These are phyloP conservation scores for Meripilus lineatus DNA, from an alignment of 1,284 basidiomycete genomes.

Conservation along the genomic window DNA sequence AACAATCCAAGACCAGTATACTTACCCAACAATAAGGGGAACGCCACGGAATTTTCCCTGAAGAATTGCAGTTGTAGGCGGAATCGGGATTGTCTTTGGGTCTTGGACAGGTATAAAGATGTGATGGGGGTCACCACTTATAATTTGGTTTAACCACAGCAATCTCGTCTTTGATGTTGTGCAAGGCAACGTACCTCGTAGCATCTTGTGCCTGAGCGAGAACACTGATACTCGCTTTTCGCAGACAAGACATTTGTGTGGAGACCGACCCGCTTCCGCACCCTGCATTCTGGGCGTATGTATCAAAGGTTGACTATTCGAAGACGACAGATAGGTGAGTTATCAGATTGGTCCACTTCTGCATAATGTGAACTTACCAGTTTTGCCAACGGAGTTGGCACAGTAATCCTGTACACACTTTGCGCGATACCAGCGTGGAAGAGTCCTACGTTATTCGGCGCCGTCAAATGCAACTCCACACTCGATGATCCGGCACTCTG, in stretches of 20 bases:
- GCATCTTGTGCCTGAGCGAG: slow-evolving; percentile 53
- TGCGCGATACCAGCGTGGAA: slow-evolving; percentile 55
- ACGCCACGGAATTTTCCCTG: slow-evolving; percentile 41
- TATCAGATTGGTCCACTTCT: background rate
- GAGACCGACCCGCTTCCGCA: slow-evolving; percentile 35
- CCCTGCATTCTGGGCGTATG: slow-evolving; percentile 42
- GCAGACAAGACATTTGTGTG: slow-evolving; percentile 40
- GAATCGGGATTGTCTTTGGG: slow-evolving; percentile 41
- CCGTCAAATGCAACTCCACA: slow-evolving; percentile 50
- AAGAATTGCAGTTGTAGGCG: slow-evolving; percentile 40
- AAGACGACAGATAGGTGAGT: slow-evolving; percentile 15
- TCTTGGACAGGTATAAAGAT: slow-evolving; percentile 41
- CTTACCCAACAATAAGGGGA: slow-evolving; percentile 55
- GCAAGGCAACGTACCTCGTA: too few species aligned
- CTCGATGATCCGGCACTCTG: slow-evolving; percentile 57
- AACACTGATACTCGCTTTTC: slow-evolving; percentile 42
- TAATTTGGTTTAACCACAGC: too few species aligned
- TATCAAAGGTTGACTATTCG: slow-evolving; percentile 47
- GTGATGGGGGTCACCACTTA: slow-evolving; percentile 37
- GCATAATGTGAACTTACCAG: slow-evolving; percentile 26
- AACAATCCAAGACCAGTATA: background rate
- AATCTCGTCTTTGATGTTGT: background rate
- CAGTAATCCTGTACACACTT: slow-evolving; percentile 48
- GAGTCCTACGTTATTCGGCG: slow-evolving; percentile 33
- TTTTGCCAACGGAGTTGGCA: slow-evolving; percentile 45